Conservation (phyloP, 257 asterid species). For the Solanum sejunctum region DNA sequence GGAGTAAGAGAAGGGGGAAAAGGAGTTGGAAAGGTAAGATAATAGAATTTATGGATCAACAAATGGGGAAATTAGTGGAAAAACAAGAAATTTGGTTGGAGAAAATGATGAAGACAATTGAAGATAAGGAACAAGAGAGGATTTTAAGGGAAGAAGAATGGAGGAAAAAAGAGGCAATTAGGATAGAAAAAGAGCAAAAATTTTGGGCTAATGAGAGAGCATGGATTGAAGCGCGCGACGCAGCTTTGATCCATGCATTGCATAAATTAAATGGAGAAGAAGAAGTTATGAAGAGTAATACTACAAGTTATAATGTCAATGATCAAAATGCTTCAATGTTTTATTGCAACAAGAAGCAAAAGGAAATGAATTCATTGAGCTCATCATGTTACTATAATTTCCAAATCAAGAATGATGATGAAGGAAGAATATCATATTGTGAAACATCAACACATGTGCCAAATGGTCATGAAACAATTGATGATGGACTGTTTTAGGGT, state of each 20-base stretch:
- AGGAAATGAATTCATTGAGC: conserved; percentile 5
- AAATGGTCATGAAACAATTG: conserved; percentile 23
- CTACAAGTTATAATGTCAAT: background rate
- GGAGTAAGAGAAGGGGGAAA: conserved; percentile 27
- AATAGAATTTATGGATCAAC: conserved; percentile 51
- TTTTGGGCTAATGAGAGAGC: conserved; percentile 81
- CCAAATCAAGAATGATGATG: conserved; percentile 19
- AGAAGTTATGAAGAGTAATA: conserved; percentile 3
- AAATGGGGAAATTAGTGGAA: conserved; percentile 71
- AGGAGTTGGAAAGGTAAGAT: conserved; percentile 59
- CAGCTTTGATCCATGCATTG: conserved; percentile 56
- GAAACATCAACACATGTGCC: conserved; percentile 15
- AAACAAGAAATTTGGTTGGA: conserved; percentile 86
- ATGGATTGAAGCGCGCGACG: conserved; percentile 77
- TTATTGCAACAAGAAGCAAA: background rate
- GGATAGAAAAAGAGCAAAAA: conserved; percentile 63
- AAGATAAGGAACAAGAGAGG: conserved; percentile 75
- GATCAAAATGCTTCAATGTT: background rate
- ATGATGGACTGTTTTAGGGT: conserved; percentile 46
- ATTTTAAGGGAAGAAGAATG: conserved; percentile 59
- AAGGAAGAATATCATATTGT: conserved; percentile 15
- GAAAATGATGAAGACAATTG: conserved; percentile 66
- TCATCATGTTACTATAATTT: conserved; percentile 7
- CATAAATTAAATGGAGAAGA: conserved; percentile 32
- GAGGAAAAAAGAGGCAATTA: conserved; percentile 56